phyloP scores from a whole-genome alignment of 495 filamentous ascomycete species.

The Hypoxylon fuscum region DNA sequence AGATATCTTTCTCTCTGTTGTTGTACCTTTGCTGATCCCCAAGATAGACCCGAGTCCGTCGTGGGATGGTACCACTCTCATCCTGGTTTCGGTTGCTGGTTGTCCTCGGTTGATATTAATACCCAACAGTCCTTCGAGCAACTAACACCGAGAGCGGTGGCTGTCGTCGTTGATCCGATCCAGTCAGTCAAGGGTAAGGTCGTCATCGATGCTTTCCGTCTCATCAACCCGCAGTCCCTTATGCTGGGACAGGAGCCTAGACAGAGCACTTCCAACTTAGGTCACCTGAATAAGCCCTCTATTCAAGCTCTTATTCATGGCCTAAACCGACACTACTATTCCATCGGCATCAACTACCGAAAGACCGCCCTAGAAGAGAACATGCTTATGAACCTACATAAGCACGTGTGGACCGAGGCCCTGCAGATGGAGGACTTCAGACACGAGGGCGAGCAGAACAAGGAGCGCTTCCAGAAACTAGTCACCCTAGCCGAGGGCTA shows the following conservation, averaged over 20 bases:
- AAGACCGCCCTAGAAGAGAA: slow-evolving; percentile 98
- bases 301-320: slow-evolving; percentile 99
- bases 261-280: slow-evolving; percentile 96
- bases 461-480: slow-evolving; percentile 84
- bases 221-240: slow-evolving; percentile 98
- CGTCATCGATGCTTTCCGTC: slow-evolving; percentile 98
- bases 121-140: slow-evolving; percentile 99
- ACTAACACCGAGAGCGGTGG: slow-evolving; percentile 92
- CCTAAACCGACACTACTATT: slow-evolving; percentile 98
- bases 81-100: slow-evolving; percentile 98
- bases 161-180: slow-evolving; percentile 97
- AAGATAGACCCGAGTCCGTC: slow-evolving; percentile 84
- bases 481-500: slow-evolving; percentile 93
- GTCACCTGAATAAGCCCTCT: slow-evolving; percentile 97
- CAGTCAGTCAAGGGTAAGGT: slow-evolving; percentile 99
- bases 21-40: slow-evolving; percentile 13
- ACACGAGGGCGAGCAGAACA: slow-evolving; percentile 81
- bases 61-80: slow-evolving; percentile 99
- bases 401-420: slow-evolving; percentile 98
- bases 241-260: slow-evolving; percentile 99
- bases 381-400: slow-evolving; percentile 99
- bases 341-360: slow-evolving; percentile 96
- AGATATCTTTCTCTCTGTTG: slow-evolving; percentile 31
- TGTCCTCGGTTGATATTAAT: slow-evolving; percentile 98
- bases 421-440: slow-evolving; percentile 97